Evolutionary conservation across 371 early-diverging fungal genomes (phyloP).

Genomic region (Quaeritorhiza haematococci): DNA sequence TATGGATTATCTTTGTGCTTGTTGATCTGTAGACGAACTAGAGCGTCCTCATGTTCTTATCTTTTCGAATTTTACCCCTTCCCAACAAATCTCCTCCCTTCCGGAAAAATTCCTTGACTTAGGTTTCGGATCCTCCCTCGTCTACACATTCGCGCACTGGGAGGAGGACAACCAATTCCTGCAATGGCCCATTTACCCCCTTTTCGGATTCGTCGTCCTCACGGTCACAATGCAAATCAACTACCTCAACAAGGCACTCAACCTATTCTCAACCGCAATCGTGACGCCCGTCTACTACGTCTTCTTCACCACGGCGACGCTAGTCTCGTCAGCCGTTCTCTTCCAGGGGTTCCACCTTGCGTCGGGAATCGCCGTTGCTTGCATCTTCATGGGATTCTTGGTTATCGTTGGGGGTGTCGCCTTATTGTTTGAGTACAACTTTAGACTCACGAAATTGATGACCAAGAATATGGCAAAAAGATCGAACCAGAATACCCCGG

Average conservation of each 20-base stretch:
- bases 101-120: too few relatives aligned
- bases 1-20: conserved; percentile 22
- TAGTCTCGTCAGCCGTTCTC: conserved; percentile 39
- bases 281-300: conserved; percentile 57
- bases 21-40: conserved; percentile 1
- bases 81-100: conserved; percentile 3
- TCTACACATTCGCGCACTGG: conserved; percentile 30
- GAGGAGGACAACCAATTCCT: conserved; percentile 35
- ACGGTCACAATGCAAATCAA: conserved; percentile 36
- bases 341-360: conserved; percentile 40
- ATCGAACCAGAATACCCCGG: too few relatives aligned
- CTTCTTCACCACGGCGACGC: conserved; percentile 46
- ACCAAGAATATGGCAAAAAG: too few relatives aligned
- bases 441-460: conserved; percentile 23
- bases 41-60: conserved; percentile 3
- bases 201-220: conserved; percentile 34
- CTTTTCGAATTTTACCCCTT: background rate
- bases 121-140: conserved; percentile 45
- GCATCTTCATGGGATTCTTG: conserved; percentile 37
- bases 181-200: conserved; percentile 36
- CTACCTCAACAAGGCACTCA: conserved; percentile 44
- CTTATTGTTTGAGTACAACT: conserved; percentile 32
- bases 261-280: conserved; percentile 40
- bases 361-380: conserved; percentile 17
- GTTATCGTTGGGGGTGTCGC: conserved; percentile 41